Evolutionary conservation across 805 yeast species (phyloP).

Genomic region (Brettanomyces naardenensis): DNA sequence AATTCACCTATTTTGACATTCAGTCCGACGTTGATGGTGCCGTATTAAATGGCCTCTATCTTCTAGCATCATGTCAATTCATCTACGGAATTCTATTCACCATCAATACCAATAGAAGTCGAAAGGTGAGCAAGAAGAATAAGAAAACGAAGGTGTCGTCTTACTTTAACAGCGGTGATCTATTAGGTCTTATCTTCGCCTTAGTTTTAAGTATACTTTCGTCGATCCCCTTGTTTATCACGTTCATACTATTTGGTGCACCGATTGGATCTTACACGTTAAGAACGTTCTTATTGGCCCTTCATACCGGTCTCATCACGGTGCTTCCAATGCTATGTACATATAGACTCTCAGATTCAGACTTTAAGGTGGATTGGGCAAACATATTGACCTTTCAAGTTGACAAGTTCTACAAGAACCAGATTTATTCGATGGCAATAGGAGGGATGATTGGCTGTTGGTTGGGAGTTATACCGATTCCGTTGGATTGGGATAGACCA

Average conservation of each 20-base stretch:
- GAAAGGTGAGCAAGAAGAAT: constrained; percentile 13
- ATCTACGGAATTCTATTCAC: constrained; percentile 1
- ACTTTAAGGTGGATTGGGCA: constrained; percentile 19
- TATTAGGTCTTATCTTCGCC: constrained; percentile 8
- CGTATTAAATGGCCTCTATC: background rate
- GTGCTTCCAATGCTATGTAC: constrained; percentile 24
- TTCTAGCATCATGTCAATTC: background rate
- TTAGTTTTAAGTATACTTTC: constrained; percentile 10
- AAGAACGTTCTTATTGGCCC: constrained; percentile 12
- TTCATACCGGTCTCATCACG: constrained; percentile 12
- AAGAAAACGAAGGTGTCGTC: constrained; percentile 7
- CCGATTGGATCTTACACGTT: constrained; percentile 11
- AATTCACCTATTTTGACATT: background rate
- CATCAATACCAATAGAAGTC: background rate
- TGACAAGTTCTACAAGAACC: constrained; percentile 21
- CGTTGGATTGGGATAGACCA: constrained; percentile 94
- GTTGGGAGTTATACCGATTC: constrained; percentile 91
- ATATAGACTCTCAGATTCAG: constrained; percentile 34
- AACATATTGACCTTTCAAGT: constrained; percentile 24
- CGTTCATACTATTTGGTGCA: constrained; percentile 20
- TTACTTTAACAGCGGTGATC: constrained; percentile 9
- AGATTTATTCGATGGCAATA: constrained; percentile 30
- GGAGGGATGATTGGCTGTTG: constrained; percentile 65
- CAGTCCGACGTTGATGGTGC: background rate
- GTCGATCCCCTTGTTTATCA: constrained; percentile 22